A percentile compares a stretch with the other conserved stretches of the same genome.
Conservation (phyloP, 108 stramenopile genomes). For the Pseudonitzschia delicatissima region DNA sequence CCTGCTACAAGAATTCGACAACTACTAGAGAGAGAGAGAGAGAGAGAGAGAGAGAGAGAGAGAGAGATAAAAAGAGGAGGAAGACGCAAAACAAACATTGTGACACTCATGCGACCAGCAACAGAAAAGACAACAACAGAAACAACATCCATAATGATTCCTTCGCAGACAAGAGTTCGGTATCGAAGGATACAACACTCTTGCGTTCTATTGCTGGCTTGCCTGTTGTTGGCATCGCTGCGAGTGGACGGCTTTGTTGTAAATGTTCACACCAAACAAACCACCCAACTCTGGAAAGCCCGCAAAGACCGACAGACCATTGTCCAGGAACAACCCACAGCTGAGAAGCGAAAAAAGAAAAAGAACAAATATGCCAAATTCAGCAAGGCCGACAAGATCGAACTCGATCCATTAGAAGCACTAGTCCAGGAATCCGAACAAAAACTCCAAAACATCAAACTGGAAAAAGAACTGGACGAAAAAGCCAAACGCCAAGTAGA, state of each 20-base stretch:
- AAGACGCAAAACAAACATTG: too few species aligned
- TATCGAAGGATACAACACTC: too few species aligned
- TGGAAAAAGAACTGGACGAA: conserved; percentile 36
- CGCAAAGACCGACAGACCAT: background rate
- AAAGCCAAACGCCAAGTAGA: conserved; percentile 6
- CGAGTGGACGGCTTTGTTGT: background rate
- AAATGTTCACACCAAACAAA: background rate
- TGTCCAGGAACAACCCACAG: background rate
- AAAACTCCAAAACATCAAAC: conserved; percentile 30
- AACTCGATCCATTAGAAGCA: conserved; percentile 60
- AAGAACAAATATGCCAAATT: conserved; percentile 81
- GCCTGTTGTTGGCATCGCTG: background rate
- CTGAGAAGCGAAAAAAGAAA: conserved; percentile 40
- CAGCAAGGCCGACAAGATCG: conserved; percentile 49
- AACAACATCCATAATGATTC: too few species aligned
- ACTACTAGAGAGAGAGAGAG: too few species aligned
- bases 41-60: too few species aligned
- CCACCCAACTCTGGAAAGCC: background rate
- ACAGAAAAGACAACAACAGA: too few species aligned
- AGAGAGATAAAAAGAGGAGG: too few species aligned
- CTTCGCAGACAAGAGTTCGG: too few species aligned
- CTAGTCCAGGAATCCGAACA: conserved; percentile 52
- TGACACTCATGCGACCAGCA: too few species aligned
- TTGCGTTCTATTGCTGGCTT: background rate
- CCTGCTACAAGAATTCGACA: too few species aligned